Evolutionary conservation across 768 basidiomycete genomes (phyloP), one percentile per base, ranked within the genome.

Genomic region (Kwoniella sp.): DNA sequence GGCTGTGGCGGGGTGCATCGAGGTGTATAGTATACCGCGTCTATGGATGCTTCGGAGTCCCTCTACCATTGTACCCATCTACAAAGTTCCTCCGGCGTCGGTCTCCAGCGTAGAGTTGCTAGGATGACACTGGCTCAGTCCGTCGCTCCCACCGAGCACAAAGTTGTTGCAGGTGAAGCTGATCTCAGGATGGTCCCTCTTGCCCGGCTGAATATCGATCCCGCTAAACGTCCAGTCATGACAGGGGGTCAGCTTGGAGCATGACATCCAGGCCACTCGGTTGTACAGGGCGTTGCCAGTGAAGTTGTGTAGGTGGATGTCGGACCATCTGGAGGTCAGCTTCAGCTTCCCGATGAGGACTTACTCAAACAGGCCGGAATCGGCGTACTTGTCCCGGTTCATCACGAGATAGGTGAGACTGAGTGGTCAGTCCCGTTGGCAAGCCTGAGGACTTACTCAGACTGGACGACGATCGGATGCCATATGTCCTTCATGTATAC

Each of bases 101-200:
- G 29, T 54, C 46, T 54, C 53, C 12, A 54, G 38, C 15, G 33
- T 54, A 11, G 64, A 66, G 27, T 60, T 52, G 36, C 64, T 66
- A 5, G 64, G 60, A 37, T 66, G 64, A 53, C 64, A 66, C 20
- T 47, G 39, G 49, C 54, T 52, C 53, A 66, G 31, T 15, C 64
- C 64, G 40, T 66, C 58, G n/a, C 42, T 39, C 5, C 57, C 60
- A 22, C 58, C 64, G 1, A 62, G 32, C 3, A 60, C 61, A 15
- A 62, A 41, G 37, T 66, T 66, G 53, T 66, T 66, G 43, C 64
- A 66, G 17, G 62, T 62, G 33, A 54, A 66, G 31, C 50, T 22
- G 37, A 66, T 62, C 26, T 62, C 57, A 20, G 58, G 50, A 33
- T 56, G 50, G 26, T 62, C 58, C 12, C 26, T 50, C 49, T 55